Base-by-base conservation (phyloP, 805 yeast genomes). In the Pichia deserticola region DNA sequence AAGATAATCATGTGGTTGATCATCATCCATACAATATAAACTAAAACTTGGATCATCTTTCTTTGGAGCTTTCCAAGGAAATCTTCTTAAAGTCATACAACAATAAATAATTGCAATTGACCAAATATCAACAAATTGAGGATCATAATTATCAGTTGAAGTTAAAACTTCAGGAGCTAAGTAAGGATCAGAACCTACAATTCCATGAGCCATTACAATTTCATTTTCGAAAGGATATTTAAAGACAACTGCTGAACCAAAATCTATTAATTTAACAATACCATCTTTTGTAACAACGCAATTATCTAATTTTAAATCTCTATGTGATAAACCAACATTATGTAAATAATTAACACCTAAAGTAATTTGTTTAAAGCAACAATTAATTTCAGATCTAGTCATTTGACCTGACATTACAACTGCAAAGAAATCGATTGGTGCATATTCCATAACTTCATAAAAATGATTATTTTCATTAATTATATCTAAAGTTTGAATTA, bases 31-130 rank as follows among this genome's bases (percentile, higher is more conserved):
- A 44, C 81, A 77, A 60, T 77, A 86, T 34, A 86, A 68, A 56
- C 75, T 77, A 64, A 80, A 86, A 58, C 89, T 82, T 54, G 83
- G 82, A 64, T 86, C 95, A 35, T 79, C 65, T 15, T 70, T 71
- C 56, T 77, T 79, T 11, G 95, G 95, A 2, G 83, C 86, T 63
- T 86, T 86, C 95, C 95, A 86, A 3, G 95, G 95, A 62, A 86
- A 86, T 61, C 90, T 76, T 66, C 86, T 82, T 52, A 86, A 70
- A 56, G 88, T 84, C 92, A 86, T 86, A 68, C 95, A 86, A 66
- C 95, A 86, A 61, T 82, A 86, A 30, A 86, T 86, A 36, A 86
- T 86, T 25, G 88, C 95, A 43, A 85, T 72, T 6, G 93, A 85
- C 95, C 95, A 86, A 34, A 86, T 76, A 67, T 86, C 95, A 32